Evolutionary conservation across 176 grass and related monocot genomes (phyloP).

Genomic region (Eragrostis curvula): DNA sequence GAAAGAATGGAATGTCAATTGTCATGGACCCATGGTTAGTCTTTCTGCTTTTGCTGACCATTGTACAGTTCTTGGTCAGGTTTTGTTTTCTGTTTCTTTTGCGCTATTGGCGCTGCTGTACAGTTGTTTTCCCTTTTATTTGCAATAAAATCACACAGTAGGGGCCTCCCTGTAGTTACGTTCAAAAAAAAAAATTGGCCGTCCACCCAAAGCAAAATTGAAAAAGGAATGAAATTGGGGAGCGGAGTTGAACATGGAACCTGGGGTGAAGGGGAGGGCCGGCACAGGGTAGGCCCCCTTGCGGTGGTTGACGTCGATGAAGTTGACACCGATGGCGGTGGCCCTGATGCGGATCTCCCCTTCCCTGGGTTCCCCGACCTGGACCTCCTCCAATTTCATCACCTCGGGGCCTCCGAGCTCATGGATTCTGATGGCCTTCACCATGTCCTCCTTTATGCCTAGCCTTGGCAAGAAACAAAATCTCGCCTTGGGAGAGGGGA

Average conservation of each 20-base stretch:
- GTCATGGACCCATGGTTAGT: too few relatives aligned
- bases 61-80: too few relatives aligned
- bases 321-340: slow-evolving; percentile 82
- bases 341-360: slow-evolving; percentile 81
- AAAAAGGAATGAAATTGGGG: too few relatives aligned
- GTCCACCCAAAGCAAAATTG: too few relatives aligned
- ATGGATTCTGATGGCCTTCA: slow-evolving; percentile 69
- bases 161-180: too few relatives aligned
- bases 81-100: too few relatives aligned
- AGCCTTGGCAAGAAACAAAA: neutral
- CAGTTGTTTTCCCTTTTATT: too few relatives aligned
- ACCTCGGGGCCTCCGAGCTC: slow-evolving; percentile 78
- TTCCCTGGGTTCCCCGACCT: slow-evolving; percentile 65
- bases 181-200: too few relatives aligned
- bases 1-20: neutral
- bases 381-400: slow-evolving; percentile 73
- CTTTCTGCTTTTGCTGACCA: too few relatives aligned
- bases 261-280: slow-evolving; percentile 59
- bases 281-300: slow-evolving; percentile 55
- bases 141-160: too few relatives aligned
- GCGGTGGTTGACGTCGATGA: slow-evolving; percentile 80
- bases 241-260: too few relatives aligned
- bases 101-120: too few relatives aligned
- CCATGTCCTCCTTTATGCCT: slow-evolving; percentile 26
- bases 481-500: neutral